phyloP scores from a whole-genome alignment of 352 stramenopile species.

The Phytophthora hybrid region DNA sequence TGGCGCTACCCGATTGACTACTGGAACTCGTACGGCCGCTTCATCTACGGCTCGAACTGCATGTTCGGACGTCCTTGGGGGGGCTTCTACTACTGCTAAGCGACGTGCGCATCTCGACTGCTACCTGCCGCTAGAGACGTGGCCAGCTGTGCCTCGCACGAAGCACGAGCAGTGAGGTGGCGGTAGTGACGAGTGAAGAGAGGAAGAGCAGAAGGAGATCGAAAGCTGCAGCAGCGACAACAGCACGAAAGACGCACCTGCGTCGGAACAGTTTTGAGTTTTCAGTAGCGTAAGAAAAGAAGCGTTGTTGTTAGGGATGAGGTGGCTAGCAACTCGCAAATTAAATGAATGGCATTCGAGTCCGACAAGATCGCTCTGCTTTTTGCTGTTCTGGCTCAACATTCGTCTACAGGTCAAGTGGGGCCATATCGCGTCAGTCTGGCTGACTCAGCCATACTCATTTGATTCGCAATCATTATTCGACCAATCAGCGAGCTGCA shows the following conservation, averaged over 20 bases:
- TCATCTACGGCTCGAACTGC: no score
- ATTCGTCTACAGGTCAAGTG: neutral
- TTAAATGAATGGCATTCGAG: neutral
- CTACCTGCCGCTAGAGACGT: no score
- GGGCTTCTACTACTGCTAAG: no score
- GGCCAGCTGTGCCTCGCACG: constrained; percentile 18
- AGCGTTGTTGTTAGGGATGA: constrained; percentile 1
- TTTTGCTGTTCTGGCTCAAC: neutral
- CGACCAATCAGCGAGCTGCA: neutral
- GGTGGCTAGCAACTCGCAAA: constrained; percentile 8
- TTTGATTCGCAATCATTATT: constrained; percentile 21
- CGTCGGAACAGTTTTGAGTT: constrained; percentile 19
- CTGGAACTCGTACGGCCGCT: no score
- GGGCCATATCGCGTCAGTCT: constrained; percentile 28
- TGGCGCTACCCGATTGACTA: no score
- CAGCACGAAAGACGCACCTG: constrained; percentile 1
- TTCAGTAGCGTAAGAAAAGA: constrained; percentile 30
- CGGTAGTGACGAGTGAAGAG: neutral
- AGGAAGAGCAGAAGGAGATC: neutral
- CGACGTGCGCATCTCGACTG: no score
- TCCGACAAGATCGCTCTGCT: neutral
- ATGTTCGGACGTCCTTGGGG: no score
- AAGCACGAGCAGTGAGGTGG: neutral
- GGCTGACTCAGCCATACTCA: constrained; percentile 11
- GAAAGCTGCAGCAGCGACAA: constrained; percentile 1